Conservation (phyloP, 1,284 basidiomycete genomes). For the Puccinia coronata region DNA sequence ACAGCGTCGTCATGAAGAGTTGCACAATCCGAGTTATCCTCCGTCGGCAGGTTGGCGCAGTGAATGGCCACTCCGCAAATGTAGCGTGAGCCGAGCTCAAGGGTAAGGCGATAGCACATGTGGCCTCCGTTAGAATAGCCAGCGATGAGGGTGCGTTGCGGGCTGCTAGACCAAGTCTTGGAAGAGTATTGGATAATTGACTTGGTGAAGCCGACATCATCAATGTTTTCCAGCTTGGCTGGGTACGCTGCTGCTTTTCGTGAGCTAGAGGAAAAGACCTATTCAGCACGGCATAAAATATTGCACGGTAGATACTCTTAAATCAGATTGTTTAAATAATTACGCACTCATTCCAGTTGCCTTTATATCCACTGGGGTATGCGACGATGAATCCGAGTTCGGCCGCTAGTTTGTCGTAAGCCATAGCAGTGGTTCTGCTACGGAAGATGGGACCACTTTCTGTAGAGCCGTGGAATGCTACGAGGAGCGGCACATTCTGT, state of each 20-base stretch:
- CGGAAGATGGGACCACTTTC: conserved; percentile 27
- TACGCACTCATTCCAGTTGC: conserved; percentile 46
- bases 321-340: conserved; percentile 1
- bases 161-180: conserved; percentile 30
- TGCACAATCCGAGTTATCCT: conserved; percentile 38
- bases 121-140: conserved; percentile 45
- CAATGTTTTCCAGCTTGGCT: conserved; percentile 31
- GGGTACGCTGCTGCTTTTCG: conserved; percentile 27
- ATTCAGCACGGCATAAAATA: neutral
- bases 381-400: conserved; percentile 36
- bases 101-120: conserved; percentile 29
- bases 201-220: conserved; percentile 43
- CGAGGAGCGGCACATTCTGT: conserved; percentile 9
- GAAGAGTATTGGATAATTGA: conserved; percentile 36
- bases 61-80: conserved; percentile 34
- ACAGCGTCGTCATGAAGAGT: conserved; percentile 8
- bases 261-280: conserved; percentile 2
- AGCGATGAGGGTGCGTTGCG: conserved; percentile 26
- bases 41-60: conserved; percentile 34
- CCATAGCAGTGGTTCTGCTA: conserved; percentile 29
- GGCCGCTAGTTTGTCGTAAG: conserved; percentile 36
- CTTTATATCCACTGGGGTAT: conserved; percentile 41
- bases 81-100: conserved; percentile 38
- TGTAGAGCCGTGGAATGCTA: conserved; percentile 40
- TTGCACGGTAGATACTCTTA: neutral